Conservation (phyloP, 768 basidiomycete species). For the Leccinum subtestaceum region DNA sequence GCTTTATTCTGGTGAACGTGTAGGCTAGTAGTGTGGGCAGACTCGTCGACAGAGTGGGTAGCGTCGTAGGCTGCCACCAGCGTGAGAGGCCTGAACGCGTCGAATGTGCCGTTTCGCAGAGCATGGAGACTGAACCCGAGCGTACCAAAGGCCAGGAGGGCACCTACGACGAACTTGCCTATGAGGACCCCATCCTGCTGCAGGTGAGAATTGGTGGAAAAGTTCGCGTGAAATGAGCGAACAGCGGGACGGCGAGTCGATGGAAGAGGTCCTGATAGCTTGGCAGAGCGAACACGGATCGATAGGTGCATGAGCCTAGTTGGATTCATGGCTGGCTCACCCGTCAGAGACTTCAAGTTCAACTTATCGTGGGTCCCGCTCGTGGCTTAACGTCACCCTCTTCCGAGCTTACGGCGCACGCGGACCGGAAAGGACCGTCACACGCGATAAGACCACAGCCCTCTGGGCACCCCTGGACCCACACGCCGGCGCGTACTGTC, state of each 20-base stretch:
- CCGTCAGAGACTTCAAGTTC: neutral
- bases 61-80: neutral
- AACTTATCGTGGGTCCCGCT: neutral
- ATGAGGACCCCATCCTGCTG: constrained; percentile 7
- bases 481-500: no score
- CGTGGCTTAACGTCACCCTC: no score
- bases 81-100: constrained; percentile 7
- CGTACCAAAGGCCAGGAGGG: constrained; percentile 21
- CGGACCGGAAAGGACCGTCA: no score
- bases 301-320: neutral
- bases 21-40: neutral
- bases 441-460: no score
- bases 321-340: neutral
- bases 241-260: neutral
- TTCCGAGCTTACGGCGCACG: no score
- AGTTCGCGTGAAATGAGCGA: neutral
- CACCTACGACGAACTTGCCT: constrained; percentile 15
- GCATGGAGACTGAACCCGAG: constrained; percentile 20
- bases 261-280: neutral
- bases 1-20: constrained; percentile 6
- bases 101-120: constrained; percentile 3
- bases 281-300: neutral
- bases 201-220: neutral
- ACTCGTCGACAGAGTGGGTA: neutral
- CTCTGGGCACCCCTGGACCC: no score